A percentile compares a stretch with the other conserved stretches of the same genome.
Conservation (phyloP, 306 rosid genomes). For the Ochetophila trinervis region DNA sequence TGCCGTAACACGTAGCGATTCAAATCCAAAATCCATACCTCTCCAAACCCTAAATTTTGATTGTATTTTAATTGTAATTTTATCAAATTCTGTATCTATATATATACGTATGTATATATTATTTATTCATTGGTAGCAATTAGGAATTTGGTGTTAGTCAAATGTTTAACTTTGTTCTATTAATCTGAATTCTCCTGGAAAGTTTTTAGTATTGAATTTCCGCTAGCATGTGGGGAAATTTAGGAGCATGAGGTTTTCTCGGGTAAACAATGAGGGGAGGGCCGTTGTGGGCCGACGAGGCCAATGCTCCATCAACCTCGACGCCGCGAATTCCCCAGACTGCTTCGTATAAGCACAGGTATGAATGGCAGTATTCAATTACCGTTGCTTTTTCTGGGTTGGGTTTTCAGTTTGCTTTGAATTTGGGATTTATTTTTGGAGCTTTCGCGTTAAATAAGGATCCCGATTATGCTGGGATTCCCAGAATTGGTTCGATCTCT, state of each 20-base stretch:
- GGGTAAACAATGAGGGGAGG: constrained; percentile 40
- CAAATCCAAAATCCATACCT: neutral
- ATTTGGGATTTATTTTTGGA: neutral
- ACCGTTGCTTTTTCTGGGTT: no score
- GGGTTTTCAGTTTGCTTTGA: neutral
- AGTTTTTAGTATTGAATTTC: neutral
- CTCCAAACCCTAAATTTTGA: neutral
- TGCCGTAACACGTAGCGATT: neutral
- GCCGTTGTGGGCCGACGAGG: constrained; percentile 35
- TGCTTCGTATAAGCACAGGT: constrained; percentile 27
- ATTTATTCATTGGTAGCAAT: neutral
- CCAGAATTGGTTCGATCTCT: neutral
- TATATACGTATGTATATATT: neutral
- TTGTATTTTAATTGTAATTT: no score
- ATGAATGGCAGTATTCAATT: neutral
- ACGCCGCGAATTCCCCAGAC: constrained; percentile 17
- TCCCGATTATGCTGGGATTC: constrained; percentile 4
- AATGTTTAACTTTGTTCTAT: neutral
- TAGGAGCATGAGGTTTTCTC: constrained; percentile 34
- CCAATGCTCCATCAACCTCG: constrained; percentile 39
- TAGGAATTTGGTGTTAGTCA: neutral
- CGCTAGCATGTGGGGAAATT: constrained; percentile 19
- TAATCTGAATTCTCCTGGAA: constrained; percentile 12
- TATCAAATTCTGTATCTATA: neutral
- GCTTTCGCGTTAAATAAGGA: constrained; percentile 2